Evolutionary conservation across 2,329 filamentous ascomycete genomes (phyloP), one percentile per base, ranked within the genome.

Genomic region (Westerdykella sp.): DNA sequence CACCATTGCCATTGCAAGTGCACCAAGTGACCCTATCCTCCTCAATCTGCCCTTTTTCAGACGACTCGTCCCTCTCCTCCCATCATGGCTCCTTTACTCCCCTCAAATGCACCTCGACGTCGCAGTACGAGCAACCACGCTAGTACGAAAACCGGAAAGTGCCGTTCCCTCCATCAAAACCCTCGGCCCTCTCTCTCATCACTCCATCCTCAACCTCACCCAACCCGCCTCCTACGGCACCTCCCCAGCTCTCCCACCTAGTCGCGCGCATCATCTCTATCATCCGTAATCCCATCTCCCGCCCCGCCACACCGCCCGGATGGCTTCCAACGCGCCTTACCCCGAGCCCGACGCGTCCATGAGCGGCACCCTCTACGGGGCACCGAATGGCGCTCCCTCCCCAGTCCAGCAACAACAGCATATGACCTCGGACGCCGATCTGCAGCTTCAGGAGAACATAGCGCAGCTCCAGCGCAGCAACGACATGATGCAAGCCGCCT

Each of bases 401-500:
- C 63, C 62, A 9, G 46, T 56, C 34, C 55, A 59, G 40, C 59
- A 60, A 40, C 58, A 60, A 36, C 53, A 54, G 40, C 51, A 56
- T 34, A 37, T 51, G n/a, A 51, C 60, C 34, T 55, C 57, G 22
- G 63, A 66, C 37, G 50, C 61, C 16, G 62, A 65, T 12, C 42
- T 63, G 13, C 60, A 62, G 35, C 48, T 68, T 23, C 60, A 63
- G 41, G 60, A 68, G 39, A 59, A 60, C 31, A 51, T 67, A 12
- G 56, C 62, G 40, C 64, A 67, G 42, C 53, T 68, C 38, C 57
- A 58, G 23, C 53, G 62, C 22, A 53, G 49, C 37, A 47, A 49
- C 42, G 61, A 63, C 32, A 59, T 65, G 49, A 61, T 65, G 55
- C 56, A 64, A 15, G 43, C 51, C 13, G 47, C 41, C 5, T 46